Conservation (phyloP, 2,329 filamentous ascomycete genomes). For the Intubia oerlemansii region DNA sequence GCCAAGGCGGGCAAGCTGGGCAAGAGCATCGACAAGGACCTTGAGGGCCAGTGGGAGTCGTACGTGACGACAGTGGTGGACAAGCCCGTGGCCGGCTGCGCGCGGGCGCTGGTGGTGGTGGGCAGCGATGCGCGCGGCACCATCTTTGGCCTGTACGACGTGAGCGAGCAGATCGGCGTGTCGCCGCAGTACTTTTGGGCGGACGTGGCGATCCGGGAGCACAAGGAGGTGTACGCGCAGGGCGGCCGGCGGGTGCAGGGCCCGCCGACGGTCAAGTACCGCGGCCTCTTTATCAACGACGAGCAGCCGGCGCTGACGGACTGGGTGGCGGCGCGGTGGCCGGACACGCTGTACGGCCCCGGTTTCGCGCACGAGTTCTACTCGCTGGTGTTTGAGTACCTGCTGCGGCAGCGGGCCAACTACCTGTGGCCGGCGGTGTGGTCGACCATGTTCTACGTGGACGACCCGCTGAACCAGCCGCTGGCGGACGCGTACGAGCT, state of each 20-base stretch:
- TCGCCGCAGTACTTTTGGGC: slow-evolving; percentile 51
- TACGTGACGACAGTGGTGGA: slow-evolving; percentile 38
- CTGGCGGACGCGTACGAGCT: slow-evolving; percentile 54
- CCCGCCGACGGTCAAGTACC: slow-evolving; percentile 42
- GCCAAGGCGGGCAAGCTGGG: slow-evolving; percentile 34
- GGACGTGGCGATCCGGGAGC: slow-evolving; percentile 30
- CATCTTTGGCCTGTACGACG: slow-evolving; percentile 49
- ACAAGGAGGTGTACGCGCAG: slow-evolving; percentile 30
- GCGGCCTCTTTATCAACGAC: slow-evolving; percentile 51
- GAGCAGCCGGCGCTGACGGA: slow-evolving; percentile 46
- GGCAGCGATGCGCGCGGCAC: slow-evolving; percentile 43
- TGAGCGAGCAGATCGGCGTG: slow-evolving; percentile 54
- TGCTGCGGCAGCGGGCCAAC: slow-evolving; percentile 49
- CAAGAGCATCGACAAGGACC: too few relatives aligned
- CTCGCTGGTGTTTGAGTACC: slow-evolving; percentile 45
- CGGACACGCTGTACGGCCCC: slow-evolving; percentile 21
- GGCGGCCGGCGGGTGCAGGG: slow-evolving; percentile 31
- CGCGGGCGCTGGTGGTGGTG: slow-evolving; percentile 41
- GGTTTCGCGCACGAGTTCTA: slow-evolving; percentile 44
- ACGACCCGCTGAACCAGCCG: slow-evolving; percentile 46
- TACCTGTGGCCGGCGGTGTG: slow-evolving; percentile 50
- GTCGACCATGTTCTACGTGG: slow-evolving; percentile 51
- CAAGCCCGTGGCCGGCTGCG: slow-evolving; percentile 31
- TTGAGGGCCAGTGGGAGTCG: slow-evolving; percentile 46
- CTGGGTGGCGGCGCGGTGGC: slow-evolving; percentile 30